Base-by-base conservation (phyloP, 2,329 filamentous ascomycete species). In the Aspergillus jensenii region DNA sequence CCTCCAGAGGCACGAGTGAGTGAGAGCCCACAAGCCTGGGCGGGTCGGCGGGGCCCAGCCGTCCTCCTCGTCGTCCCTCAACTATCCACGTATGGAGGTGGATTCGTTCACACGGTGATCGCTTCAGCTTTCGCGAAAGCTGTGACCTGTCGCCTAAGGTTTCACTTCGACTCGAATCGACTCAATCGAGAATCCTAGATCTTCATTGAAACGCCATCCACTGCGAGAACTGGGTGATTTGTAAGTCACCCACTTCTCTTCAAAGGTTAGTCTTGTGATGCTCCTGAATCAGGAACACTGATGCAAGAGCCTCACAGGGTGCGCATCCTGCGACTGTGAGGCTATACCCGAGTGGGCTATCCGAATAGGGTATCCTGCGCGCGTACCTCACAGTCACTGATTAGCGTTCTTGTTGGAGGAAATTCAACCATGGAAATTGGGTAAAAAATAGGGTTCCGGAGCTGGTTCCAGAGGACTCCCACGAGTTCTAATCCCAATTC, bases 321-420 rank as follows among this genome's bases (percentile, higher is more conserved):
- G 17, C 21, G 33, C 15, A 12, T 23, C n/a, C 31, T 17, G n/a
- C 19, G 25, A 39, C 9, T 31, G 27, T 31, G 27, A 31, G 27
- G 27, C 27, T 9, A 11, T 31, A 31, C 27, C 27, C 27, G 9
- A 31, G 9, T 31, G 27, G 15, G 40, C 27, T 39, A 39, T 31
- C 31, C 35, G 15, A 54, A 48, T 47, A 54, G 25, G 52, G 44
- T 37, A 54, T 47, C n/a, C 44, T 48, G 43, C 37, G 44, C 52
- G 52, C 31, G 51, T 40, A 19, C 19, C 47, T 11, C 9, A 11
- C 27, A 7, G 41, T 11, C 9, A 11, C 27, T 14, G 41, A 53
- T 53, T 33, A 46, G 40, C 21, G 31, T 43, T 52, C 41, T 45
- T 35, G 33, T n/a, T 14, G n/a, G 27, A 31, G 27, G 9, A 11